phyloP scores from a whole-genome alignment of 2,329 filamentous ascomycete genomes.

The Tolypocladium sp. region DNA sequence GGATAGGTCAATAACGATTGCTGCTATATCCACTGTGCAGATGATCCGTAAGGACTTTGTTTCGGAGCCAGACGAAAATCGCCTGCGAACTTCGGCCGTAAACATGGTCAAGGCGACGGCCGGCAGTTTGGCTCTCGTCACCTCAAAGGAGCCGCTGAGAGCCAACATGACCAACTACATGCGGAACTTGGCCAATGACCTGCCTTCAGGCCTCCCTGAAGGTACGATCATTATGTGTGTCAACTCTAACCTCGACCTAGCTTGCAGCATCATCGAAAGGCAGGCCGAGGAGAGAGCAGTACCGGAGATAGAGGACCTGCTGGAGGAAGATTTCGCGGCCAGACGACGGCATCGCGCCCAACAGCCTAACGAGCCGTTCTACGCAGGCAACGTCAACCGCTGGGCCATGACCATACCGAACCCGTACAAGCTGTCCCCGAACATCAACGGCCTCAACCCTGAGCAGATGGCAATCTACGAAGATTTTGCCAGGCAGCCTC shows the following conservation, averaged over 20 bases:
- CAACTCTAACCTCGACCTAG: constrained; percentile 91
- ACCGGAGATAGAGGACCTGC: constrained; percentile 89
- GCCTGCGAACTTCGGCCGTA: constrained; percentile 75
- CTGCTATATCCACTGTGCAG: constrained; percentile 90
- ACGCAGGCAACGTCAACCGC: constrained; percentile 71
- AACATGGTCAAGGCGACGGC: constrained; percentile 94
- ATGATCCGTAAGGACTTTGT: constrained; percentile 95
- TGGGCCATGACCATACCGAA: constrained; percentile 94
- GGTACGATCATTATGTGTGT: constrained; percentile 97
- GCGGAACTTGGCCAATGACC: constrained; percentile 55
- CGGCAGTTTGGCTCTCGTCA: constrained; percentile 90
- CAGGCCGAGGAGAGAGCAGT: constrained; percentile 89
- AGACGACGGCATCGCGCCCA: constrained; percentile 67
- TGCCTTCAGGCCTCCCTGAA: constrained; percentile 80
- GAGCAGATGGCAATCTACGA: constrained; percentile 96
- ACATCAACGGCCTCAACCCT: constrained; percentile 62
- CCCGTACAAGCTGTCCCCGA: constrained; percentile 78
- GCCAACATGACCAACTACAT: constrained; percentile 98
- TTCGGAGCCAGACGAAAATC: constrained; percentile 82
- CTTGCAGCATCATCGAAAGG: constrained; percentile 89
- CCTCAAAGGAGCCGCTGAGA: constrained; percentile 90
- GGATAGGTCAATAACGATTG: constrained; percentile 94
- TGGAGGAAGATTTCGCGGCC: constrained; percentile 69
- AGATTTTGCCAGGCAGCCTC: constrained; percentile 83
- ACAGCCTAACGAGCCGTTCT: constrained; percentile 74